phyloP scores from a whole-genome alignment of 495 filamentous ascomycete genomes.

The Cetradonia linearis region DNA sequence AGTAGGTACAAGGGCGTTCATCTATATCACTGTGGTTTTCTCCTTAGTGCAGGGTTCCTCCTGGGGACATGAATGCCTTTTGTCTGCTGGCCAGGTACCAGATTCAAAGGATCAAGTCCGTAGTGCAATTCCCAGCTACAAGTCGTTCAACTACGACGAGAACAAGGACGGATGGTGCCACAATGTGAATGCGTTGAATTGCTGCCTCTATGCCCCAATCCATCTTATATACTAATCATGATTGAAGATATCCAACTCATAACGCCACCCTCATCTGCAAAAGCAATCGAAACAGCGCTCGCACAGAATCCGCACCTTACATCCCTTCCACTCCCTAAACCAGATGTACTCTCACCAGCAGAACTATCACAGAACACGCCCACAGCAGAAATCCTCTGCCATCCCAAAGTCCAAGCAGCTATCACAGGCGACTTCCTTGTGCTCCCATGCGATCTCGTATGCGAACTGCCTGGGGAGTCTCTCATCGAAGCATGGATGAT shows the following conservation, averaged over 20 bases:
- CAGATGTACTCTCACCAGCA: constrained; percentile 63
- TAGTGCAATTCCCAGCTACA: no score
- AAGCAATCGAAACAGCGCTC: constrained; percentile 65
- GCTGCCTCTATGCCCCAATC: no score
- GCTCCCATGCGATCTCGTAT: constrained; percentile 87
- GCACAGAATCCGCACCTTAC: constrained; percentile 82
- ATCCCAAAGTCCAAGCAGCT: constrained; percentile 56
- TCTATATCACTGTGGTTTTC: background rate
- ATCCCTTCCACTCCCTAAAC: constrained; percentile 60
- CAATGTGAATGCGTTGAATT: background rate
- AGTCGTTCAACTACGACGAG: no score
- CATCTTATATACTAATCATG: background rate
- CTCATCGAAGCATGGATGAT: constrained; percentile 90
- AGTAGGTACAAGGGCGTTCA: constrained; percentile 40
- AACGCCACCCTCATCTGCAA: constrained; percentile 62
- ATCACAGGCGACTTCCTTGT: constrained; percentile 82
- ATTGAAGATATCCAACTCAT: constrained; percentile 67
- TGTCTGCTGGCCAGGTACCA: background rate
- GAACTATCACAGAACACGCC: constrained; percentile 66
- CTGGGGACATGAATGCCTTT: background rate
- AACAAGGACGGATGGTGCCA: background rate
- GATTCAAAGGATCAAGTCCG: no score
- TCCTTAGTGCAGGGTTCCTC: background rate
- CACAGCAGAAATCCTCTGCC: constrained; percentile 80
- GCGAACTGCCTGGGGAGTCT: constrained; percentile 72